These are phyloP conservation scores for Yarrowia sp. DNA, from an alignment of 805 yeast species.

Conservation along the genomic window DNA sequence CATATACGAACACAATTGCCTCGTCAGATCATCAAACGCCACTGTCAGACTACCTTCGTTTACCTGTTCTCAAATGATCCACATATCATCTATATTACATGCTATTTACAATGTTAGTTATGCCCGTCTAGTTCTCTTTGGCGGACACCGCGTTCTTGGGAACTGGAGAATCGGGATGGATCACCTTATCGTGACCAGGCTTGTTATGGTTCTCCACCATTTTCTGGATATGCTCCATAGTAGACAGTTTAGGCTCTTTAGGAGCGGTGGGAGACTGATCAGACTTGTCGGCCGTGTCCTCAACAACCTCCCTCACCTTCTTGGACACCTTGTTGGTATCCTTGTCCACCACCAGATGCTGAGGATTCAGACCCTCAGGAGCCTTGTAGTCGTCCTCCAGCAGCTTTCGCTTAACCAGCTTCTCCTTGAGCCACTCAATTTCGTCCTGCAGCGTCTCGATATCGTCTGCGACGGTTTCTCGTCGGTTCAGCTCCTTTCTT, in stretches of 20 bases:
- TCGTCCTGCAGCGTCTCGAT: conserved; percentile 73
- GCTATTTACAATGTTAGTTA: conserved; percentile 36
- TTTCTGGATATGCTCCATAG: conserved; percentile 27
- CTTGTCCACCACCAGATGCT: conserved; percentile 50
- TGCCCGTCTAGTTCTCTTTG: not conserved
- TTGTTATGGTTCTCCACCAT: conserved; percentile 19
- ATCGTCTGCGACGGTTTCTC: conserved; percentile 75
- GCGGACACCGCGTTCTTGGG: conserved; percentile 32
- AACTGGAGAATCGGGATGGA: conserved; percentile 20
- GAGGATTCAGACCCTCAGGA: conserved; percentile 57
- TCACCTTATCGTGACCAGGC: conserved; percentile 27
- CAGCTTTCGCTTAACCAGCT: conserved; percentile 50
- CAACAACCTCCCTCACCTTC: conserved; percentile 21
- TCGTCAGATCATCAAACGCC: no score
- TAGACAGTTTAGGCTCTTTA: conserved; percentile 2
- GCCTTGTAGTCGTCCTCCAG: conserved; percentile 59
- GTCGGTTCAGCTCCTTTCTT: conserved; percentile 64
- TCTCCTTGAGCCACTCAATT: conserved; percentile 60
- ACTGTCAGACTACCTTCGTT: no score
- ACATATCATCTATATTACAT: conserved; percentile 7
- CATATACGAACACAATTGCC: no score
- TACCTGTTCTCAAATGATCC: no score
- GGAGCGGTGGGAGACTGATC: not conserved
- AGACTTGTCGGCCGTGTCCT: not conserved
- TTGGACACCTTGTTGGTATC: conserved; percentile 29